These are phyloP conservation scores for Neoboletus magnificus DNA, from an alignment of 768 basidiomycete genomes.

Conservation along the genomic window DNA sequence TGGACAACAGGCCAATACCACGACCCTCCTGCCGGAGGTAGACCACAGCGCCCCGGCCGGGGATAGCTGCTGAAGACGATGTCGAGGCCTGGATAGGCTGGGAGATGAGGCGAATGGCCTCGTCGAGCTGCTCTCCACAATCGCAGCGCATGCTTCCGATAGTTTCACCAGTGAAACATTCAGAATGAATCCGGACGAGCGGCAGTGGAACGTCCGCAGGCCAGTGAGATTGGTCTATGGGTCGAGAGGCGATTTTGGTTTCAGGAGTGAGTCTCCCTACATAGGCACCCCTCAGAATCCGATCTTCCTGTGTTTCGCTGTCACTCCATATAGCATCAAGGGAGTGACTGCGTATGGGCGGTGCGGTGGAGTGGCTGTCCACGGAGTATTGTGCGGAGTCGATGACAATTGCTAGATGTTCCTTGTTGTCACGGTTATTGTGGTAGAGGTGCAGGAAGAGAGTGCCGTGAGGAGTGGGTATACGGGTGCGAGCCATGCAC, in stretches of 20 bases:
- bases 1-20: slow-evolving; percentile 93
- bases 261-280: slow-evolving; percentile 73
- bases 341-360: slow-evolving; percentile 74
- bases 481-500: slow-evolving; percentile 96
- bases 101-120: slow-evolving; percentile 89
- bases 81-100: slow-evolving; percentile 55
- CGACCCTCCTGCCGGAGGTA: slow-evolving; percentile 98
- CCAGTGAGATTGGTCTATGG: slow-evolving; percentile 18
- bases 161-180: slow-evolving; percentile 98
- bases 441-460: slow-evolving; percentile 94
- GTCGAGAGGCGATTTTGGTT: slow-evolving; percentile 43
- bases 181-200: slow-evolving; percentile 93
- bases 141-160: slow-evolving; percentile 98
- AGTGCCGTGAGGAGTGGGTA: slow-evolving; percentile 93
- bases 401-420: slow-evolving; percentile 93
- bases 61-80: slow-evolving; percentile 43
- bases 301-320: slow-evolving; percentile 88
- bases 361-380: slow-evolving; percentile 34
- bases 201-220: slow-evolving; percentile 56
- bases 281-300: slow-evolving; percentile 91
- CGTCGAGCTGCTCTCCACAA: slow-evolving; percentile 97
- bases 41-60: slow-evolving; percentile 88
- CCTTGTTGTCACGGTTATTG: slow-evolving; percentile 88
- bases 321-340: slow-evolving; percentile 84
- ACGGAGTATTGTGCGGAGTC: slow-evolving; percentile 81